phyloP scores from a whole-genome alignment of 768 basidiomycete genomes.

The Vishniacozyma victoriae region DNA sequence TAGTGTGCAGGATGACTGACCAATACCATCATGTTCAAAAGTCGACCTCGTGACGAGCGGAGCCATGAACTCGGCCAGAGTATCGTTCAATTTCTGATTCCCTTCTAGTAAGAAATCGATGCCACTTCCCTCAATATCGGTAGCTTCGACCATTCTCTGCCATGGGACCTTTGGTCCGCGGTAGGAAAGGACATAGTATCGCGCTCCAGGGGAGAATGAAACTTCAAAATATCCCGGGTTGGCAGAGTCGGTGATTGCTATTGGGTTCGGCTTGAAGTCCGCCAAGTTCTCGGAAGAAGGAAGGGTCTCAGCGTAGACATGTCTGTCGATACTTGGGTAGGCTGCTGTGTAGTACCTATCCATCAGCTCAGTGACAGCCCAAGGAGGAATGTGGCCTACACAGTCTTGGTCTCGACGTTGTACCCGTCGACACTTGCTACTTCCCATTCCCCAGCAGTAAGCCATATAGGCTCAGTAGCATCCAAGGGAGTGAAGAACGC shows the following conservation, averaged over 20 bases:
- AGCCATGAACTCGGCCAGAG: conserved; percentile 62
- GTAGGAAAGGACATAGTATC: conserved; percentile 76
- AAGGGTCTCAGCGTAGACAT: conserved; percentile 73
- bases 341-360: conserved; percentile 82
- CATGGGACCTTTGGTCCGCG: conserved; percentile 76
- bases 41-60: conserved; percentile 67
- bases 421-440: conserved; percentile 72
- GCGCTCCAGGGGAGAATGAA: conserved; percentile 76
- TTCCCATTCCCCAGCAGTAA: conserved; percentile 87
- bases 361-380: neutral
- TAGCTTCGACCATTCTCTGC: conserved; percentile 68
- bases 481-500: conserved; percentile 79
- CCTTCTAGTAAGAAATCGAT: conserved; percentile 64
- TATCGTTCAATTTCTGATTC: conserved; percentile 63
- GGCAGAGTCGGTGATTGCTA: conserved; percentile 40
- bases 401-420: conserved; percentile 60
- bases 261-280: conserved; percentile 18
- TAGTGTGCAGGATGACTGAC: conserved; percentile 50
- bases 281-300: conserved; percentile 53
- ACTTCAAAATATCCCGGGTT: conserved; percentile 58
- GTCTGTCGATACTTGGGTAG: conserved; percentile 72
- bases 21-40: conserved; percentile 73
- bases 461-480: conserved; percentile 64
- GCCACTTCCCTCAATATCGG: conserved; percentile 48
- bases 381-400: conserved; percentile 54